Evolutionary conservation across 2,329 filamentous ascomycete genomes (phyloP).

Genomic region (Scytalidium lignicola): DNA sequence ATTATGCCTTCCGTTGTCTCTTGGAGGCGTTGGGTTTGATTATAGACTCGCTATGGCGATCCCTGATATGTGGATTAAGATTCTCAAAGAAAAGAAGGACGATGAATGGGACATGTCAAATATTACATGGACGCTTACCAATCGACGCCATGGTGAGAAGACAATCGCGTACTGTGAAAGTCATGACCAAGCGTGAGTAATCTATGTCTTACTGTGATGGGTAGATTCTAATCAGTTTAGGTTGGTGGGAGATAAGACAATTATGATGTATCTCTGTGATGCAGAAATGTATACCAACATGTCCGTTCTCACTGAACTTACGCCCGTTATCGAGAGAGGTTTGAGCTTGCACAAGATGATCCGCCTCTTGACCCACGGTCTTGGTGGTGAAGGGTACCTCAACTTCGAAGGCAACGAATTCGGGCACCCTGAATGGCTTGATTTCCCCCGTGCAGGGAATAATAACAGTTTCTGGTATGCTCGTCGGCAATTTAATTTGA

Average conservation of each 20-base stretch:
- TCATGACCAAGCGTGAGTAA: slow-evolving; percentile 89
- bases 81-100: slow-evolving; percentile 88
- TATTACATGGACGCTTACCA: slow-evolving; percentile 83
- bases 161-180: slow-evolving; percentile 97
- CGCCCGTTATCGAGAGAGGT: slow-evolving; percentile 81
- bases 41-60: slow-evolving; percentile 97
- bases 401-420: slow-evolving; percentile 99
- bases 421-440: slow-evolving; percentile 97
- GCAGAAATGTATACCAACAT: slow-evolving; percentile 98
- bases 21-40: slow-evolving; percentile 94
- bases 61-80: slow-evolving; percentile 99
- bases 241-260: slow-evolving; percentile 90
- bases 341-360: slow-evolving; percentile 98
- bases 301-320: slow-evolving; percentile 80
- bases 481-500: slow-evolving; percentile 86
- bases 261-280: slow-evolving; percentile 98
- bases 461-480: slow-evolving; percentile 93
- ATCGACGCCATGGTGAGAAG: slow-evolving; percentile 92
- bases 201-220: neutral
- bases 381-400: slow-evolving; percentile 94
- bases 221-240: slow-evolving; percentile 40
- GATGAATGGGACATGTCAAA: slow-evolving; percentile 80
- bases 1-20: slow-evolving; percentile 77
- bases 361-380: slow-evolving; percentile 80
- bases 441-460: slow-evolving; percentile 93